Evolutionary conservation across 2,329 filamentous ascomycete species (phyloP).

Genomic region (Ilyonectria mors-panacis): DNA sequence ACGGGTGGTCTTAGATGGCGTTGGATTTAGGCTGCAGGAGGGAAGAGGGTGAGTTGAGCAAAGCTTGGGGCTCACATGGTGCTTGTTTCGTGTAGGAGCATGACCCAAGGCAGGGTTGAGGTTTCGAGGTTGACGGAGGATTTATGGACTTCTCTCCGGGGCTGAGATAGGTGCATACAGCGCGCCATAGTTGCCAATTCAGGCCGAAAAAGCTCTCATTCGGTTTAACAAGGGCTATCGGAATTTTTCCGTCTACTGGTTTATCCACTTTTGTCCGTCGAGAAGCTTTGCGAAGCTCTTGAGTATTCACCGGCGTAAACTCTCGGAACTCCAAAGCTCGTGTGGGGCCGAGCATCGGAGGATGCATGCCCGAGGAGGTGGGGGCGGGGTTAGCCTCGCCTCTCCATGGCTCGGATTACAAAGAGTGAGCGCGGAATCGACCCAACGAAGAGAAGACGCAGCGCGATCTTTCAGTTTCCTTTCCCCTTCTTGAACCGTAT

Average conservation of each 20-base stretch:
- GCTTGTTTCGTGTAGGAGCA: background rate
- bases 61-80: constrained; percentile 1
- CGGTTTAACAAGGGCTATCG: background rate
- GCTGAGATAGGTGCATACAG: constrained; percentile 6
- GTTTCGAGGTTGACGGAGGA: constrained; percentile 7
- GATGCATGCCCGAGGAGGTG: constrained; percentile 19
- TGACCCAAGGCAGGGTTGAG: background rate
- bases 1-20: constrained; percentile 24
- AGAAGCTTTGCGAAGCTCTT: constrained; percentile 1
- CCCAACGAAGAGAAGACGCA: constrained; percentile 9
- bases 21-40: constrained; percentile 19
- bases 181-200: background rate
- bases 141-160: constrained; percentile 6
- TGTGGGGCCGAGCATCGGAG: constrained; percentile 33
- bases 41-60: constrained; percentile 7
- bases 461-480: background rate
- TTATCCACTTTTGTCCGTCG: background rate
- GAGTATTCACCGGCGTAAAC: background rate
- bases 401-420: constrained; percentile 3
- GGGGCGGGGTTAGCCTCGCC: constrained; percentile 24
- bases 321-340: background rate
- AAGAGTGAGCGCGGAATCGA: constrained; percentile 11
- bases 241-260: background rate
- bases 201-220: background rate
- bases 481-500: constrained; percentile 21